Evolutionary conservation across 2,329 filamentous ascomycete species (phyloP).

Genomic region (Colletotrichum salicis): DNA sequence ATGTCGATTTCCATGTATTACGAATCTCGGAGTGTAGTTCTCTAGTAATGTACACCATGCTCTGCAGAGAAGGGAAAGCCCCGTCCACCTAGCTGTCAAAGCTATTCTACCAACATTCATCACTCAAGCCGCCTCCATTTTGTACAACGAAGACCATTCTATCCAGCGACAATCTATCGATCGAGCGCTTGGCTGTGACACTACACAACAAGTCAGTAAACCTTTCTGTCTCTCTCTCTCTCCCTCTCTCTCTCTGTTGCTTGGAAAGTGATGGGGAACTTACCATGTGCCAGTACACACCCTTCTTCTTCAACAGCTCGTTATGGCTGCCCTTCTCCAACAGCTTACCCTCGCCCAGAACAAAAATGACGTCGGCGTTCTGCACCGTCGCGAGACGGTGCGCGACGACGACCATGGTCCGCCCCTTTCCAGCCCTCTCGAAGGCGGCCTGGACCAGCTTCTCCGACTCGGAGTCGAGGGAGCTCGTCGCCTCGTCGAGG

Average conservation of each 20-base stretch:
- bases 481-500: constrained; percentile 79
- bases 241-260: too few relatives aligned
- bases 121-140: background rate
- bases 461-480: constrained; percentile 72
- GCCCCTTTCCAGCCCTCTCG: constrained; percentile 68
- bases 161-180: constrained; percentile 45
- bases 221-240: background rate
- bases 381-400: constrained; percentile 82
- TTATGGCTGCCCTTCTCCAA: constrained; percentile 64
- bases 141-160: background rate
- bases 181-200: constrained; percentile 70
- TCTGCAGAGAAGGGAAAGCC: background rate
- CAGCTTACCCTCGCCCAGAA: constrained; percentile 74
- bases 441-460: constrained; percentile 74
- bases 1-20: background rate
- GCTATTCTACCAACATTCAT: background rate
- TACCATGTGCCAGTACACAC: constrained; percentile 69
- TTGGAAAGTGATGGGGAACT: constrained; percentile 39
- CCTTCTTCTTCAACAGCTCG: constrained; percentile 62
- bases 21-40: background rate
- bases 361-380: constrained; percentile 83
- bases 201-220: constrained; percentile 48
- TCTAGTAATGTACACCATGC: background rate
- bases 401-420: constrained; percentile 80
- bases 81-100: background rate